These are phyloP conservation scores for Suhomyces kilbournensis DNA, from an alignment of 805 yeast species.

Conservation along the genomic window DNA sequence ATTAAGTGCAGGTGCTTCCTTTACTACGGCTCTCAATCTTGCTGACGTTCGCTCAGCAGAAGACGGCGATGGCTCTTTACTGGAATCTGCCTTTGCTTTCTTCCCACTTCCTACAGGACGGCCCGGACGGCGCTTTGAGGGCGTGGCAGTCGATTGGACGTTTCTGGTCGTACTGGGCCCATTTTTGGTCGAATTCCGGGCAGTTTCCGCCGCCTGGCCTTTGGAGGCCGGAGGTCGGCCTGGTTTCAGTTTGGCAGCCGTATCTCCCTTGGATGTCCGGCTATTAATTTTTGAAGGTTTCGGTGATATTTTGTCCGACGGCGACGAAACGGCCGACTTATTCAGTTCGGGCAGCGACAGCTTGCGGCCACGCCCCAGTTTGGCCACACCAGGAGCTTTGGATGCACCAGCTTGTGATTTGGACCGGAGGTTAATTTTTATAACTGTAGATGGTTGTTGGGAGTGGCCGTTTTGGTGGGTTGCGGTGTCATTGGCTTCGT, in stretches of 20 bases:
- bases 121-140: neutral
- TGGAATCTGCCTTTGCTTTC: neutral
- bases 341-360: neutral
- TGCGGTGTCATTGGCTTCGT: neutral
- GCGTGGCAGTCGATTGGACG: neutral
- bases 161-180: neutral
- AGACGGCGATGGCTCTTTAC: neutral
- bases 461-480: neutral
- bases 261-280: neutral
- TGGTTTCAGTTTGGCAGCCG: neutral
- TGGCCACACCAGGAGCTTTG: neutral
- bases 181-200: neutral
- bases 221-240: neutral
- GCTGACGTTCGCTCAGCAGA: neutral
- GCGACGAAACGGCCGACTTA: neutral
- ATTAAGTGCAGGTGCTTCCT: neutral
- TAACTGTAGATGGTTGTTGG: neutral
- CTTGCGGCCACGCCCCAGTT: neutral
- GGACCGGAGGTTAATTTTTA: neutral
- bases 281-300: neutral
- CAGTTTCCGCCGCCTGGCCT: neutral
- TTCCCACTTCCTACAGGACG: conserved; percentile 3
- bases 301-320: neutral
- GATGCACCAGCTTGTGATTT: neutral
- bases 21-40: neutral